Evolutionary conservation across 2,329 filamentous ascomycete genomes (phyloP).

Genomic region (Ceratocystis destructans): DNA sequence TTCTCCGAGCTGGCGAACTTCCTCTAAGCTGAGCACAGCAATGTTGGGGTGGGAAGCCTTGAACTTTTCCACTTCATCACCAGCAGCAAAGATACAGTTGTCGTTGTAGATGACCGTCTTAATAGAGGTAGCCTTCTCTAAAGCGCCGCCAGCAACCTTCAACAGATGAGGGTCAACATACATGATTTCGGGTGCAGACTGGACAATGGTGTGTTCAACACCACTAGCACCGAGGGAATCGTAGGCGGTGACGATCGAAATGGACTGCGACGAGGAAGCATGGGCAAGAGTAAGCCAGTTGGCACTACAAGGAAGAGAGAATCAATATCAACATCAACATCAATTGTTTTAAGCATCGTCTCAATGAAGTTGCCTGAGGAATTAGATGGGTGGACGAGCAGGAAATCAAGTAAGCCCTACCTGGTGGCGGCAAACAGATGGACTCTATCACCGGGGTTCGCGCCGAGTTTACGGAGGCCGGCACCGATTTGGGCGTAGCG

Average conservation of each 20-base stretch:
- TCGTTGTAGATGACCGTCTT: slow-evolving; percentile 52
- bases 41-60: slow-evolving; percentile 42
- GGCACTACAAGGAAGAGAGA: slow-evolving; percentile 35
- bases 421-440: slow-evolving; percentile 79
- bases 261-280: slow-evolving; percentile 63
- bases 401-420: slow-evolving; percentile 30
- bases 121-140: slow-evolving; percentile 43
- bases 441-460: slow-evolving; percentile 52
- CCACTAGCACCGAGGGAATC: slow-evolving; percentile 79
- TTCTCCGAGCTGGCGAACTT: slow-evolving; percentile 44
- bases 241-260: slow-evolving; percentile 88
- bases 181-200: slow-evolving; percentile 69
- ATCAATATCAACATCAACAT: slow-evolving; percentile 10
- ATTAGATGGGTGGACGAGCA: not conserved
- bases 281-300: slow-evolving; percentile 79
- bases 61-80: slow-evolving; percentile 41
- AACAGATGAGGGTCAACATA: slow-evolving; percentile 74
- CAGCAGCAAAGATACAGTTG: slow-evolving; percentile 37
- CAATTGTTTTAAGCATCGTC: not conserved
- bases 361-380: not conserved
- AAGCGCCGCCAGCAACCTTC: slow-evolving; percentile 42
- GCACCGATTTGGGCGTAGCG: slow-evolving; percentile 55
- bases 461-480: slow-evolving; percentile 60
- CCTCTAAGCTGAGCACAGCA: slow-evolving; percentile 40
- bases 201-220: slow-evolving; percentile 70